phyloP scores from a whole-genome alignment of 768 basidiomycete genomes.

The Suillus lakei region DNA sequence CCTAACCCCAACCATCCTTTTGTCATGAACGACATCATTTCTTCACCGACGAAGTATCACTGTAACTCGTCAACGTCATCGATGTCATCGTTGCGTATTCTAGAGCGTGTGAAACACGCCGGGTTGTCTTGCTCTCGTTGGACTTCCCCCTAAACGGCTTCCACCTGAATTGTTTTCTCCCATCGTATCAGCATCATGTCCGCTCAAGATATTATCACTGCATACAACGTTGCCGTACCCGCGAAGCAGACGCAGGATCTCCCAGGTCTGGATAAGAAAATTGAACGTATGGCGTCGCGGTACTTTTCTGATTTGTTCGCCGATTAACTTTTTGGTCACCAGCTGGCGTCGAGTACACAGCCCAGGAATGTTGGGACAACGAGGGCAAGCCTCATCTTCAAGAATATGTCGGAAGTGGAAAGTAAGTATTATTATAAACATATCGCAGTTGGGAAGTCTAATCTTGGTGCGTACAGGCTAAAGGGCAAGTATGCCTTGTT shows the following conservation, averaged over 20 bases:
- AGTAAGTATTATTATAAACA: slow-evolving; percentile 27
- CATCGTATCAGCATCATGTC: background rate
- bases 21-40: too few relatives aligned
- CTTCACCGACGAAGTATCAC: too few relatives aligned
- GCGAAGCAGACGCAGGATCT: slow-evolving; percentile 50
- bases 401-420: slow-evolving; percentile 57
- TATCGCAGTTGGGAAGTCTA: background rate
- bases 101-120: too few relatives aligned
- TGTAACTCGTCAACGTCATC: slow-evolving; percentile 13
- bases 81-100: slow-evolving; percentile 3
- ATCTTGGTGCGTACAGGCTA: slow-evolving; percentile 33
- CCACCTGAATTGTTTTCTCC: too few relatives aligned
- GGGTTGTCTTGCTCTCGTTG: background rate
- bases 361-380: slow-evolving; percentile 54
- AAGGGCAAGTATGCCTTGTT: too few relatives aligned
- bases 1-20: too few relatives aligned
- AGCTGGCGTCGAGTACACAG: slow-evolving; percentile 45
- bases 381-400: slow-evolving; percentile 52
- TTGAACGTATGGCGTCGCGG: slow-evolving; percentile 50
- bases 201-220: slow-evolving; percentile 35
- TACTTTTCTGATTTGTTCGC: slow-evolving; percentile 4
- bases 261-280: slow-evolving; percentile 54
- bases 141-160: background rate
- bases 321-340: background rate
- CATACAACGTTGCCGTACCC: slow-evolving; percentile 40